phyloP scores from a whole-genome alignment of 106 monocot species.

The Dactylorhiza incarnata region DNA sequence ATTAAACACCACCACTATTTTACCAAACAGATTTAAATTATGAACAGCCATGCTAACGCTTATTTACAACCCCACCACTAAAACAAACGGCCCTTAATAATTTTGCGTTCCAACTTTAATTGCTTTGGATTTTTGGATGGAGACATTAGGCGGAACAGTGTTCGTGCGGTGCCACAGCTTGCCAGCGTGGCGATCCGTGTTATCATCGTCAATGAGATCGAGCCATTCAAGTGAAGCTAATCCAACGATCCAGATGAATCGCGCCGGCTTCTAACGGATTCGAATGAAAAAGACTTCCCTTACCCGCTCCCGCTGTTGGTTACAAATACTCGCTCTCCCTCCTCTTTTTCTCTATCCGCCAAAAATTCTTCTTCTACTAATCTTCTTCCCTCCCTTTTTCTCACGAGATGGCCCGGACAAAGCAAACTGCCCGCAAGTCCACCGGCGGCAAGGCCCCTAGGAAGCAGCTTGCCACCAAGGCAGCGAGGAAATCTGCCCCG shows the following conservation, averaged over 20 bases:
- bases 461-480: constrained; percentile 19
- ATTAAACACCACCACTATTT: no score
- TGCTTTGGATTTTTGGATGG: no score
- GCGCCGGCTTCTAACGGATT: neutral
- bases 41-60: no score
- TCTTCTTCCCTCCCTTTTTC: neutral
- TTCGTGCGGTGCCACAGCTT: no score
- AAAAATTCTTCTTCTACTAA: neutral
- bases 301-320: neutral
- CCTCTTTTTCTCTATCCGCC: neutral
- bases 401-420: constrained; percentile 7
- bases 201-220: no score
- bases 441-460: constrained; percentile 14
- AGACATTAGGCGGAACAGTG: no score
- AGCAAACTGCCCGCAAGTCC: constrained; percentile 14
- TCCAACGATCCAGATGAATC: neutral
- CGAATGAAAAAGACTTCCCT: neutral
- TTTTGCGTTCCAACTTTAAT: no score
- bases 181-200: no score
- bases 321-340: neutral
- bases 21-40: no score
- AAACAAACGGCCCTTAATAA: no score
- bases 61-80: no score
- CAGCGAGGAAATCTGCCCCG: constrained; percentile 12
- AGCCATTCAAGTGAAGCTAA: neutral